These are phyloP conservation scores for Royoungia palumana DNA, from an alignment of 768 basidiomycete genomes.

Conservation along the genomic window DNA sequence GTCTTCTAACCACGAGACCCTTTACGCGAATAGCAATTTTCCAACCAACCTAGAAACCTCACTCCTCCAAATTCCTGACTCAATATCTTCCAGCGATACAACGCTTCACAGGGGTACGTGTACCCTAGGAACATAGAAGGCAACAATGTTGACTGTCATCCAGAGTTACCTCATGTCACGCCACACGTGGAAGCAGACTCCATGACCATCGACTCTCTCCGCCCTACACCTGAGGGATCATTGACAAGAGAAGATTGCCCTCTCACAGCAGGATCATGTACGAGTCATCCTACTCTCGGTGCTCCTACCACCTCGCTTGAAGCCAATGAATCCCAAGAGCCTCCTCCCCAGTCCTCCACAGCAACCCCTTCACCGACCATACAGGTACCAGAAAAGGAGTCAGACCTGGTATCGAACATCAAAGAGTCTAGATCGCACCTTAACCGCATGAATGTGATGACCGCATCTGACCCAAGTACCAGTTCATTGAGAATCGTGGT, in stretches of 20 bases:
- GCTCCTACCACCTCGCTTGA: conserved; percentile 6
- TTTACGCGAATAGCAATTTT: conserved; percentile 19
- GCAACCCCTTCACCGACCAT: conserved; percentile 9
- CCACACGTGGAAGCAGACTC: conserved; percentile 13
- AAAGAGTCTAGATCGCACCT: conserved; percentile 6
- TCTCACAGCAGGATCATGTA: conserved; percentile 3
- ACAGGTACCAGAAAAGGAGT: conserved; percentile 15
- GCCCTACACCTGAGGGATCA: conserved; percentile 4
- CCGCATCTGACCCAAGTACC: conserved; percentile 7
- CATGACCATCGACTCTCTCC: conserved; percentile 1
- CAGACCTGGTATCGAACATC: conserved; percentile 10
- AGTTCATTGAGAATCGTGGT: conserved; percentile 27
- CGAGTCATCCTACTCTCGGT: conserved; percentile 10
- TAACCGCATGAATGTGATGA: conserved; percentile 7
- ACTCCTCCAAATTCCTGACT: conserved; percentile 7
- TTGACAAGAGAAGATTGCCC: conserved; percentile 4
- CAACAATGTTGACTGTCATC: conserved; percentile 9
- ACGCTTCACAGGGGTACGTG: conserved; percentile 16
- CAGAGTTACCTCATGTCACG: conserved; percentile 13
- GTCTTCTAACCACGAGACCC: conserved; percentile 22
- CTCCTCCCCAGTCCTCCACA: conserved; percentile 11
- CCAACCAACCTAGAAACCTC: conserved; percentile 10
- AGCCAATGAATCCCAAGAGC: conserved; percentile 4
- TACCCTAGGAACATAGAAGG: neutral
- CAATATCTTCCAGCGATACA: conserved; percentile 6